These are phyloP conservation scores for Coffea canephora DNA, from an alignment of 257 asterid genomes.

Conservation along the genomic window DNA sequence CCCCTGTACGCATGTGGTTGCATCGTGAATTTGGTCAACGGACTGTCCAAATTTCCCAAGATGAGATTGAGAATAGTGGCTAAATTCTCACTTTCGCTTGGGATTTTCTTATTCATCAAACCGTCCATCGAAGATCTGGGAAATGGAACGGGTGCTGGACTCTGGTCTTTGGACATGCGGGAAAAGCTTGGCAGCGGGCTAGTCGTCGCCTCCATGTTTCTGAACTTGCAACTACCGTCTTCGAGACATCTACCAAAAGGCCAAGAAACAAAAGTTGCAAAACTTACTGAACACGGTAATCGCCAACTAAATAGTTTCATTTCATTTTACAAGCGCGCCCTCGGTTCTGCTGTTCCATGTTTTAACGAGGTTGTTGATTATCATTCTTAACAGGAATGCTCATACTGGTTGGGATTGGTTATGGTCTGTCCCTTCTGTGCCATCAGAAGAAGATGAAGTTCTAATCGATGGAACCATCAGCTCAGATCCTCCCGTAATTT, in stretches of 20 bases:
- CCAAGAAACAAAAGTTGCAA: constrained; percentile 20
- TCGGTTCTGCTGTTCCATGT: background rate
- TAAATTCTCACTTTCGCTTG: constrained; percentile 40
- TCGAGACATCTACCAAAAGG: constrained; percentile 17
- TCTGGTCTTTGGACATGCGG: constrained; percentile 56
- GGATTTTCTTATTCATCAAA: constrained; percentile 48
- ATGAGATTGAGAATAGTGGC: constrained; percentile 13
- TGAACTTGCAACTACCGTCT: constrained; percentile 26
- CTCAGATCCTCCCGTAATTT: background rate
- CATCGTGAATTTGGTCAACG: constrained; percentile 31
- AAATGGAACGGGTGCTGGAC: constrained; percentile 25
- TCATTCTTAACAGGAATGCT: constrained; percentile 26
- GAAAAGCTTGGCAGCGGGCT: constrained; percentile 71
- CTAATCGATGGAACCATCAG: background rate
- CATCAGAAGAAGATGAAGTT: constrained; percentile 26
- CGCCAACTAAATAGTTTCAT: background rate
- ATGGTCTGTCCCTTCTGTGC: constrained; percentile 20
- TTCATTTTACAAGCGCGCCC: background rate
- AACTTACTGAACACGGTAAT: constrained; percentile 18
- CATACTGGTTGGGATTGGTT: constrained; percentile 26
- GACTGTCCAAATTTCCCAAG: background rate
- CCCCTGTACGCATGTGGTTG: constrained; percentile 35
- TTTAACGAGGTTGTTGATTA: background rate
- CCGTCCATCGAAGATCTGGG: constrained; percentile 39
- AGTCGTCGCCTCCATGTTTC: constrained; percentile 51